Evolutionary conservation across 164 flowering plant species (phyloP), one percentile per base, ranked within the genome.

Genomic region (Annona cherimola): DNA sequence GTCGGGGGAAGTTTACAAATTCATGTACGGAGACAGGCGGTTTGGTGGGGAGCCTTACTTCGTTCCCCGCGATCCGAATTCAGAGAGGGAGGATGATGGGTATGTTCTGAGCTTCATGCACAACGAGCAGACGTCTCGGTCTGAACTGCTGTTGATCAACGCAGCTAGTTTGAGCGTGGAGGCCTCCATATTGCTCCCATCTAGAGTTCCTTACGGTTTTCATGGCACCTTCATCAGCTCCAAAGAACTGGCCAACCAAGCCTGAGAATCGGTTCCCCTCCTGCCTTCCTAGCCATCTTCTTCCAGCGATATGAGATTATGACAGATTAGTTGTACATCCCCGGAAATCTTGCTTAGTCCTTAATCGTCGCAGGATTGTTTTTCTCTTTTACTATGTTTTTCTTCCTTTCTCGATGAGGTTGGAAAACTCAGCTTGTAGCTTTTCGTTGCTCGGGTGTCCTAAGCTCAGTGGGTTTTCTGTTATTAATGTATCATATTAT

Each of bases 21-120:
- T 74, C 63, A 67, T 79, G 0, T 91, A 90, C 35, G 98, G 97
- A 0, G 87, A 84, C 2, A 19, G 72, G 11, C 62, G 76, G 45
- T 94, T 66, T 44, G 98, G 98, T 0, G 98, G 98, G 0, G 98
- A 94, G 79, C 98, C 98, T 0, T 81, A 85, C 73, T 94, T 94
- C 63, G 74, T 94, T 5, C 86, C 94, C 0, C 76, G 77, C 3
- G 83, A 72, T 14, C 40, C 74, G 4, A 76, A 72, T 19, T 80
- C 84, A 0, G 86, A 78, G 39, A 69, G 54, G 14, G 95, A 94
- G 50, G 98, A 91, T 68, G 97, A 90, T 35, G 98, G 98, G 14
- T 82, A 91, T 41, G 82, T 94, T 16, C 39, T 94, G 1, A 80
- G 86, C 4, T 94, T 90, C 69, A 90, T 90, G 60, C 97, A 92